A percentile compares a stretch with the other conserved stretches of the same genome.
phyloP scores from a whole-genome alignment of 2,329 filamentous ascomycete genomes.

The Cladophialophora bantiana region DNA sequence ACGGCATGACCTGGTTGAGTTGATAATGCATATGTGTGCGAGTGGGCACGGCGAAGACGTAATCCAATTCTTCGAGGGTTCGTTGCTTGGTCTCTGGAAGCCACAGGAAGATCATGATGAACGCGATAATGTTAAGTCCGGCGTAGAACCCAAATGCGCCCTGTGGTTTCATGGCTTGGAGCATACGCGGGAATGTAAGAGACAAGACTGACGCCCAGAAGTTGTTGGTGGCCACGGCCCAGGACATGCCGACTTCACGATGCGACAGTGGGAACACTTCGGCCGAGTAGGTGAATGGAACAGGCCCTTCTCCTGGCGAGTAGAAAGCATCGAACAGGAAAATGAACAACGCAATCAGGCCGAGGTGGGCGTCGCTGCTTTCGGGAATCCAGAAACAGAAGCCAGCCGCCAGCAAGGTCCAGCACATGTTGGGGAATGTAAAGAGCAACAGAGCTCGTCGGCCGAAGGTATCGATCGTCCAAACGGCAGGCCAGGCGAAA shows the following conservation, averaged over 20 bases:
- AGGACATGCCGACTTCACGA: conserved; percentile 59
- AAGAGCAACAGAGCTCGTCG: conserved; percentile 68
- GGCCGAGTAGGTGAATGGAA: conserved; percentile 72
- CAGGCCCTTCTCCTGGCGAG: conserved; percentile 67
- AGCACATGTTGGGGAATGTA: conserved; percentile 70
- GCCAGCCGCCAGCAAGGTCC: conserved; percentile 60
- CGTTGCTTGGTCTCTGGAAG: conserved; percentile 64
- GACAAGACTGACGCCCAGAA: conserved; percentile 60
- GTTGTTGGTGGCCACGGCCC: conserved; percentile 54
- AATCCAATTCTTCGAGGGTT: conserved; percentile 64
- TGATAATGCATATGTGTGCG: conserved; percentile 65
- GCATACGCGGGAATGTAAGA: conserved; percentile 58
- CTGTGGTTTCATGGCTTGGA: conserved; percentile 56
- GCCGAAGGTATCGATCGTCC: conserved; percentile 72
- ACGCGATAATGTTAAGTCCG: conserved; percentile 65
- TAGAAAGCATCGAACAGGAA: conserved; percentile 56
- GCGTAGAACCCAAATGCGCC: conserved; percentile 65
- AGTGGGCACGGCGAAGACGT: conserved; percentile 65
- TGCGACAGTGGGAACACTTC: conserved; percentile 72
- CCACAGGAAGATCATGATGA: conserved; percentile 70
- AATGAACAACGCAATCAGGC: conserved; percentile 52
- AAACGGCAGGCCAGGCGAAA: conserved; percentile 66
- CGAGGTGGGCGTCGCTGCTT: conserved; percentile 47
- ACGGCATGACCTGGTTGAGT: conserved; percentile 63
- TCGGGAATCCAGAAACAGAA: conserved; percentile 61